Base-by-base conservation (phyloP, 768 basidiomycete genomes). In the Chalciporus chontae region DNA sequence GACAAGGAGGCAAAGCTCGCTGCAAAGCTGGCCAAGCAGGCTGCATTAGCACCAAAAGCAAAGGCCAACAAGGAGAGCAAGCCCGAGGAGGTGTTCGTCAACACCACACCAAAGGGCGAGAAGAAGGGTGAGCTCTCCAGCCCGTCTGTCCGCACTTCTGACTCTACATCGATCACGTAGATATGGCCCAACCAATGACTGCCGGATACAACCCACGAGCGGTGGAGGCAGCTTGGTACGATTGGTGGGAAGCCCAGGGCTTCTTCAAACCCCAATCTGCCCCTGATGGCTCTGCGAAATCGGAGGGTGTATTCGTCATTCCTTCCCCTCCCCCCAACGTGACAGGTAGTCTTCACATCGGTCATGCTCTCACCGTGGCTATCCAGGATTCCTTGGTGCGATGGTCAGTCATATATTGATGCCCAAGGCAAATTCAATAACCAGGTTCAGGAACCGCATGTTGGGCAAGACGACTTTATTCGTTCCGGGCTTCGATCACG, bases 401-500 rank as follows among this genome's bases (percentile, higher is more conserved):
- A 64, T 99, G 95, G 94, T 86, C 27, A 55, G 82, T 73, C 21
- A 13, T 7, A 3, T 24, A 2, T 29, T 34, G 8, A 46, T 19
- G 8, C 42, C 45, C 8, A 10, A 47, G 29, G 10, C 10, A 5
- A 38, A 27, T 15, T 29, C 36, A 6, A 3, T 31, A 31, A 31
- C 29, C 29, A 17, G 23, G 23, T 14, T 15, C 48, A 93, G 90
- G 92, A 92, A 94, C 67, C 91, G 95, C 29, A 99, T 98, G 96
- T 72, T 87, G 36, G 95, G 95, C 2, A 90, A 85, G 70, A 91
- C 90, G 9, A 87, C 89, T 0, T 74, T 98, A 0, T 98, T 87
- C 62, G 80, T 85, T 2, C 96, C 96, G 0, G 96, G 96, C 14
- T 99, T 94, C 63, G 96, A 99, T 69, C 96, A 99, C 61, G 96